Evolutionary conservation across 768 basidiomycete genomes (phyloP).

Genomic region (Nidularia pulvinata): DNA sequence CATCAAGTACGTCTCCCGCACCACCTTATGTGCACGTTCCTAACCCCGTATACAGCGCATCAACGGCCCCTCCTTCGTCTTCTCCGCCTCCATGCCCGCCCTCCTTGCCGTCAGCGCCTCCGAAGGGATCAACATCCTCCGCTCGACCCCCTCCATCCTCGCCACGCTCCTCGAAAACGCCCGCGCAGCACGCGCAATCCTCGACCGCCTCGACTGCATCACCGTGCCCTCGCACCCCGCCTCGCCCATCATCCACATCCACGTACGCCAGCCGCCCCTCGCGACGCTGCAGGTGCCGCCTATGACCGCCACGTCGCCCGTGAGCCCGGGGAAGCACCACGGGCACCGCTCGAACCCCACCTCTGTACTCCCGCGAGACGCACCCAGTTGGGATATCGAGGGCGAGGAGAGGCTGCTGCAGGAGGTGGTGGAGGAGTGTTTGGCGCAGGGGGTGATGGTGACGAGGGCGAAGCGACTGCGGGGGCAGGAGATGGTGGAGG

Average conservation of each 20-base stretch:
- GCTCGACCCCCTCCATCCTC: constrained; percentile 75
- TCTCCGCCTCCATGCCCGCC: constrained; percentile 93
- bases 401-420: constrained; percentile 83
- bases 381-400: constrained; percentile 49
- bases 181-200: constrained; percentile 70
- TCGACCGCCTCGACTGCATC: constrained; percentile 83
- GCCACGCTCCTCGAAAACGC: constrained; percentile 80
- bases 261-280: constrained; percentile 41
- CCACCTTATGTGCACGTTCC: neutral
- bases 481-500: constrained; percentile 83
- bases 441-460: constrained; percentile 81
- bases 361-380: constrained; percentile 44
- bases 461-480: constrained; percentile 82
- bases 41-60: constrained; percentile 60
- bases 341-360: constrained; percentile 53
- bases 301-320: neutral
- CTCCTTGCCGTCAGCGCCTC: constrained; percentile 88
- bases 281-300: constrained; percentile 10
- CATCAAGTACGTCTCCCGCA: constrained; percentile 63
- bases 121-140: constrained; percentile 81
- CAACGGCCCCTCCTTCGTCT: constrained; percentile 95
- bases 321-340: constrained; percentile 26
- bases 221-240: constrained; percentile 83
- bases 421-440: constrained; percentile 88
- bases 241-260: constrained; percentile 88